A percentile compares a stretch with the other conserved stretches of the same genome.
Evolutionary conservation across 2,329 filamentous ascomycete species (phyloP).

Genomic region (Leptographium wingfieldii): DNA sequence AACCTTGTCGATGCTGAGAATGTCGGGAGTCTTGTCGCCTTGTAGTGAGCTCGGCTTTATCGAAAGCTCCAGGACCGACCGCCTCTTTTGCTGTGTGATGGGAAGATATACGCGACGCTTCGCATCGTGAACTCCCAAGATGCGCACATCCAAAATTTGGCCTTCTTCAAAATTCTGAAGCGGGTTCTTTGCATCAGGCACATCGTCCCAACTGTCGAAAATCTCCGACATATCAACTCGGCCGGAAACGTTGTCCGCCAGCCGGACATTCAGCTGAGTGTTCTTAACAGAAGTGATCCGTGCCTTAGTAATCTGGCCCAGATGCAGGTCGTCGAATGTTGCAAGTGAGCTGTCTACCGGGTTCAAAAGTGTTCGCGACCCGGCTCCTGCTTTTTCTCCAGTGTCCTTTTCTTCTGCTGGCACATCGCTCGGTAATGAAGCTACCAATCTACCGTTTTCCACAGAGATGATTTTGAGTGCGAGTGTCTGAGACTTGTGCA

Average conservation of each 20-base stretch:
- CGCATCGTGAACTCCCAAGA: slow-evolving; percentile 81
- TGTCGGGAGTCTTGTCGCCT: slow-evolving; percentile 22
- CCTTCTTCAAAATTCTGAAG: slow-evolving; percentile 61
- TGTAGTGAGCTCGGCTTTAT: slow-evolving; percentile 59
- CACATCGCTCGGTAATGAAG: slow-evolving; percentile 35
- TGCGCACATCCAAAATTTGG: slow-evolving; percentile 58
- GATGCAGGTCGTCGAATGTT: slow-evolving; percentile 56
- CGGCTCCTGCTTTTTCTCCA: not conserved
- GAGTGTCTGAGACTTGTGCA: slow-evolving; percentile 65
- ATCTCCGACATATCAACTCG: slow-evolving; percentile 84
- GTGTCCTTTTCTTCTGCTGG: slow-evolving; percentile 16
- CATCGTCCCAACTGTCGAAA: slow-evolving; percentile 80
- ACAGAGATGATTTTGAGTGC: slow-evolving; percentile 59
- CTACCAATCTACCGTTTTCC: slow-evolving; percentile 58
- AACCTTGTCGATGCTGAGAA: slow-evolving; percentile 61
- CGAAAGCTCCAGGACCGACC: slow-evolving; percentile 78
- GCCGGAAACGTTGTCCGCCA: slow-evolving; percentile 82
- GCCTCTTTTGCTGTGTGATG: slow-evolving; percentile 71
- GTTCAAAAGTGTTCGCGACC: slow-evolving; percentile 18
- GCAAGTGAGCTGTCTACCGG: slow-evolving; percentile 50
- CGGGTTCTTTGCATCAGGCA: slow-evolving; percentile 69
- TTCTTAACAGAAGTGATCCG: slow-evolving; percentile 74
- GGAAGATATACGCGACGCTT: slow-evolving; percentile 85
- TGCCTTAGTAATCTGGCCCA: slow-evolving; percentile 64
- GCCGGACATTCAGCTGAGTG: slow-evolving; percentile 82